Evolutionary conservation across 805 yeast species (phyloP).

Genomic region (Schwanniomyces vanrijiae): DNA sequence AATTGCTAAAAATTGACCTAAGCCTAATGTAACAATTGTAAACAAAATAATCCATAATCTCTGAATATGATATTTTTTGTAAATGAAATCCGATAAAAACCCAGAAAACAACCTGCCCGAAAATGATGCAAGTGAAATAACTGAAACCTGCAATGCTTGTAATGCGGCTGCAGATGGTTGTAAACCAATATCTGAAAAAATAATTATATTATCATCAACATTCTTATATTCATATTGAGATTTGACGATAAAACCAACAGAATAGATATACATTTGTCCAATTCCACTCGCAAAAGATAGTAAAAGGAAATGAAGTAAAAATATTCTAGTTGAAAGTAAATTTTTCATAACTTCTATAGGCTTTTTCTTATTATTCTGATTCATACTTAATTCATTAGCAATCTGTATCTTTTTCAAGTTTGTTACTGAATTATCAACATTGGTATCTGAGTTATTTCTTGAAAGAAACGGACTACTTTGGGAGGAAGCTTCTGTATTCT

Average conservation of each 20-base stretch:
- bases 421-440: background rate
- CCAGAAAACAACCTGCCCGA: constrained; percentile 67
- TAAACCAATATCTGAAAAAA: background rate
- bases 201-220: background rate
- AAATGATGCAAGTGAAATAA: constrained; percentile 64
- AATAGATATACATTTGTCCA: constrained; percentile 71
- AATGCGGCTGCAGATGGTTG: constrained; percentile 34
- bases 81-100: constrained; percentile 59
- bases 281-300: constrained; percentile 59
- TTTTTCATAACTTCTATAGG: constrained; percentile 19
- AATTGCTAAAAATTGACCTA: constrained; percentile 39
- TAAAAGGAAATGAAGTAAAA: constrained; percentile 53
- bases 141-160: constrained; percentile 72
- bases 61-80: constrained; percentile 51
- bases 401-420: constrained; percentile 1
- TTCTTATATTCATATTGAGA: constrained; percentile 32
- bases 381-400: background rate
- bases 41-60: constrained; percentile 63
- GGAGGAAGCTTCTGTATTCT: constrained; percentile 1
- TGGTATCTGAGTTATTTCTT: background rate
- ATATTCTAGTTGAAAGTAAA: constrained; percentile 28
- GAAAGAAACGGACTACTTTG: constrained; percentile 8
- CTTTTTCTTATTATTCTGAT: background rate
- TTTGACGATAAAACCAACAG: constrained; percentile 70
- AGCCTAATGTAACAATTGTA: constrained; percentile 36